phyloP scores from a whole-genome alignment of 768 basidiomycete genomes.

The Amanita exitialis region DNA sequence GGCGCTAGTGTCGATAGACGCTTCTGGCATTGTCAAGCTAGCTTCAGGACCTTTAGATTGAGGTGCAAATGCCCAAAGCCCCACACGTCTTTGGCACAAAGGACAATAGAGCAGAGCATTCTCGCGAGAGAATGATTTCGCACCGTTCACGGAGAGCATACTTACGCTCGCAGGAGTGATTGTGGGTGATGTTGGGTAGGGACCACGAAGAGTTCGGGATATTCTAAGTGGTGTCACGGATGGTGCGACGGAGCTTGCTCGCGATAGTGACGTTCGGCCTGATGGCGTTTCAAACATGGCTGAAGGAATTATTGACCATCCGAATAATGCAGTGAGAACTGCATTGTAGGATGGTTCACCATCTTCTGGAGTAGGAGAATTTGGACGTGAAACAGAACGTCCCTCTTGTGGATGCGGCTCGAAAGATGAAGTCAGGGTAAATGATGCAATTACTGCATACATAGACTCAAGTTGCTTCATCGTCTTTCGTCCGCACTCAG shows the following conservation, averaged over 20 bases:
- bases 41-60: constrained; percentile 1
- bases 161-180: not conserved
- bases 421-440: not conserved
- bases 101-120: constrained; percentile 50
- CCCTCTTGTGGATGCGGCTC: constrained; percentile 11
- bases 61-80: constrained; percentile 58
- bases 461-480: constrained; percentile 46
- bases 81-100: constrained; percentile 71
- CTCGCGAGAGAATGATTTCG: constrained; percentile 19
- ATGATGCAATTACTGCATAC: constrained; percentile 17
- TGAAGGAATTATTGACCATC: constrained; percentile 36
- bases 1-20: constrained; percentile 11
- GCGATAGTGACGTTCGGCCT: constrained; percentile 21
- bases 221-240: constrained; percentile 12
- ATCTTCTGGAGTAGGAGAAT: constrained; percentile 3
- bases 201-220: constrained; percentile 14
- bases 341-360: constrained; percentile 28
- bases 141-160: not conserved
- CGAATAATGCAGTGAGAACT: constrained; percentile 37
- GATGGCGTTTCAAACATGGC: constrained; percentile 17
- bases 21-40: not conserved
- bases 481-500: constrained; percentile 30
- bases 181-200: constrained; percentile 15
- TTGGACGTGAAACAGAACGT: constrained; percentile 8
- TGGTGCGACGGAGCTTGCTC: constrained; percentile 19